phyloP scores from a whole-genome alignment of 2,329 filamentous ascomycete species.

The Diaporthe sp. region DNA sequence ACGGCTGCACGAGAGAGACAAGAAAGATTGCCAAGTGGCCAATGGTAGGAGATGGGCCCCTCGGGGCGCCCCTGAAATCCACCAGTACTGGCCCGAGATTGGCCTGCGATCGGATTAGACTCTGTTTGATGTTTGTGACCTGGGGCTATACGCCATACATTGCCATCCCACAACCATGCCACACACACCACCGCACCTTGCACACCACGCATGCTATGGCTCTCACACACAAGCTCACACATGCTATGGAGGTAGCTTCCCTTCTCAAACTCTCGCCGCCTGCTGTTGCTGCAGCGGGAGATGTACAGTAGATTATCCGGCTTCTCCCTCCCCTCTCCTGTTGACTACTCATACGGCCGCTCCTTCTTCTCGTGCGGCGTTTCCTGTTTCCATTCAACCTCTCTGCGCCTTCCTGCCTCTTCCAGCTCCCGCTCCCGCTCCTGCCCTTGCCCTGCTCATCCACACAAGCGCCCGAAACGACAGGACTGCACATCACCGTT shows the following conservation, averaged over 20 bases:
- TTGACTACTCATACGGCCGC: background rate
- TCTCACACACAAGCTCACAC: background rate
- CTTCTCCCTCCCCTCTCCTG: background rate
- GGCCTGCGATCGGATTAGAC: slow-evolving; percentile 26
- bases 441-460: background rate
- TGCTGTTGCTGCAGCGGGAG: background rate
- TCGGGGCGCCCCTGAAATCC: slow-evolving; percentile 7
- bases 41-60: background rate
- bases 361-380: background rate
- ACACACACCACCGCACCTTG: background rate
- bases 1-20: slow-evolving; percentile 8
- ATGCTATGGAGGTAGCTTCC: slow-evolving; percentile 2
- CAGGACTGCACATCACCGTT: slow-evolving; percentile 21
- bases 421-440: background rate
- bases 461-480: slow-evolving; percentile 26
- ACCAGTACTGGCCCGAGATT: slow-evolving; percentile 30
- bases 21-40: slow-evolving; percentile 18
- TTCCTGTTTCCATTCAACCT: background rate
- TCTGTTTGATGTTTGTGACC: slow-evolving; percentile 34
- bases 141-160: slow-evolving; percentile 9
- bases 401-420: background rate
- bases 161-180: slow-evolving; percentile 2
- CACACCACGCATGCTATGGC: background rate
- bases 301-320: slow-evolving; percentile 3
- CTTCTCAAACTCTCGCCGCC: background rate